These are phyloP conservation scores for Hemileccinum rubropunctum DNA, from an alignment of 768 basidiomycete genomes.

Conservation along the genomic window DNA sequence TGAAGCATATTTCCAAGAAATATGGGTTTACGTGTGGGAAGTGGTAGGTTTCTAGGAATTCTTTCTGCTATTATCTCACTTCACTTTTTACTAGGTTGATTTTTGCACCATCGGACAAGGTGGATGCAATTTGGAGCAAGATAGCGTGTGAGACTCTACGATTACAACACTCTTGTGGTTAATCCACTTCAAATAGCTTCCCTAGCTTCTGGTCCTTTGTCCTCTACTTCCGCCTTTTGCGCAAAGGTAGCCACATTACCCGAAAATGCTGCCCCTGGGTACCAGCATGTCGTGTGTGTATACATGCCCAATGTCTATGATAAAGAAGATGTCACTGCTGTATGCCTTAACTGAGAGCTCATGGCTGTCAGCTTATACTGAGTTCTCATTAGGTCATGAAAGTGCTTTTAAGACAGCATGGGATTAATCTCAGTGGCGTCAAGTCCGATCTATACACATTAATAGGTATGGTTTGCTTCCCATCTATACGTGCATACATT, in stretches of 20 bases:
- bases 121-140: conserved; percentile 60
- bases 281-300: conserved; percentile 67
- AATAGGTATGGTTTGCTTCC: conserved; percentile 43
- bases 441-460: conserved; percentile 69
- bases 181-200: conserved; percentile 43
- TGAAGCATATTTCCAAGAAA: conserved; percentile 57
- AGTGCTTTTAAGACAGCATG: conserved; percentile 62
- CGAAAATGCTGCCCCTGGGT: conserved; percentile 40
- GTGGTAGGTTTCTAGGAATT: conserved; percentile 44
- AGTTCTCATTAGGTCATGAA: conserved; percentile 53
- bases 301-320: conserved; percentile 74
- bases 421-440: conserved; percentile 62
- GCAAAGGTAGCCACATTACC: conserved; percentile 70
- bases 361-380: not conserved
- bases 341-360: conserved; percentile 19
- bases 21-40: conserved; percentile 60
- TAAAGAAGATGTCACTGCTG: conserved; percentile 55
- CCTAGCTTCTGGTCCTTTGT: conserved; percentile 59
- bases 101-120: conserved; percentile 58
- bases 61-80: not conserved
- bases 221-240: conserved; percentile 50
- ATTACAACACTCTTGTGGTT: not conserved
- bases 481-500: not conserved
- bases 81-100: conserved; percentile 51
- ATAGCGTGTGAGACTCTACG: conserved; percentile 50